Evolutionary conservation across 2,329 filamentous ascomycete species (phyloP).

Genomic region (Ramichloridium luteum): DNA sequence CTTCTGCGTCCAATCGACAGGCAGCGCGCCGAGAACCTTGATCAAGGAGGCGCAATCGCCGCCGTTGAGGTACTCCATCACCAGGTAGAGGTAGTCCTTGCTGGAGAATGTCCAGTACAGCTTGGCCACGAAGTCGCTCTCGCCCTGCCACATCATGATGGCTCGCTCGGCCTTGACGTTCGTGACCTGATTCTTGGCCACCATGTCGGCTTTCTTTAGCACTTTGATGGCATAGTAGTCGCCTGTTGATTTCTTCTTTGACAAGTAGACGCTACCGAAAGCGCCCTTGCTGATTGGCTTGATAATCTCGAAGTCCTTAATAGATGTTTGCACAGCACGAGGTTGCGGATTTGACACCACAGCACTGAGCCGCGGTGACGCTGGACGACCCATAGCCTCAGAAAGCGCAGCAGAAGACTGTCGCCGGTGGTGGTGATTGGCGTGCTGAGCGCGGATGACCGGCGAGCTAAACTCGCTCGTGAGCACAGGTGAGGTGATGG

Average conservation of each 20-base stretch:
- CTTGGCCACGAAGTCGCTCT: conserved; percentile 98
- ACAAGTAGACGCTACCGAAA: conserved; percentile 93
- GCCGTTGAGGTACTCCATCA: conserved; percentile 98
- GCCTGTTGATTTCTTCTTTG: conserved; percentile 96
- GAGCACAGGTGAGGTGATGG: conserved; percentile 79
- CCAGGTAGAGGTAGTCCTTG: conserved; percentile 95
- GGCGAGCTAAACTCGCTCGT: conserved; percentile 74
- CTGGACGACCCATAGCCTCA: conserved; percentile 47
- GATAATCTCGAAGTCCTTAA: conserved; percentile 99
- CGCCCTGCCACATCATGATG: conserved; percentile 99
- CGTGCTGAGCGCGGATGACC: conserved; percentile 42
- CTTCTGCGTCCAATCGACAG: conserved; percentile 97
- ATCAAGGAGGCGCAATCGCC: conserved; percentile 94
- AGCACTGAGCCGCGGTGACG: conserved; percentile 70
- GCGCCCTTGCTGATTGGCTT: conserved; percentile 98
- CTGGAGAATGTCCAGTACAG: conserved; percentile 99
- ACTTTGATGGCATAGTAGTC: conserved; percentile 99
- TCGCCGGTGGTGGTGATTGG: conserved; percentile 59
- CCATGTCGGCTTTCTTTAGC: conserved; percentile 98
- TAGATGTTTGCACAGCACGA: conserved; percentile 81
- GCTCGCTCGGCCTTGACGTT: conserved; percentile 97
- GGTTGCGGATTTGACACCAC: conserved; percentile 70
- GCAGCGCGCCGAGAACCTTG: conserved; percentile 80
- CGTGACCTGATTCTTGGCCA: conserved; percentile 97
- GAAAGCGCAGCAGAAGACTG: conserved; percentile 87